Conservation (phyloP, 2,329 filamentous ascomycete genomes). For the Cytospora mali region DNA sequence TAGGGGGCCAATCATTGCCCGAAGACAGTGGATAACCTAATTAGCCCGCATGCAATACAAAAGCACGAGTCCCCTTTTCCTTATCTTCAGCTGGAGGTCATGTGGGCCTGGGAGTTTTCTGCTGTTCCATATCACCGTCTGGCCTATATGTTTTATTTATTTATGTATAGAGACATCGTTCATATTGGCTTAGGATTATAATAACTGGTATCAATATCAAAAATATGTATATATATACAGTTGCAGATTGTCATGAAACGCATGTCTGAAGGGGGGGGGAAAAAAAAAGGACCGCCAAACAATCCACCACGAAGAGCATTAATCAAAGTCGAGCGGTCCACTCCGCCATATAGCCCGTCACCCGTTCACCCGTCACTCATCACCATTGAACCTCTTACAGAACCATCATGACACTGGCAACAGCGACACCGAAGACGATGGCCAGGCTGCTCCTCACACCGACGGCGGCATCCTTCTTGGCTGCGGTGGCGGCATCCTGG, state of each 20-base stretch:
- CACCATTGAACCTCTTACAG: constrained; percentile 11
- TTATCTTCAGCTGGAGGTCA: too few species aligned
- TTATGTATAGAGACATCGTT: neutral
- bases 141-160: neutral
- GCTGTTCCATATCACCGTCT: neutral
- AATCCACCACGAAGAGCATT: neutral
- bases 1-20: too few species aligned
- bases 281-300: neutral
- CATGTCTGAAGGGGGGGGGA: too few species aligned
- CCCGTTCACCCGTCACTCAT: neutral
- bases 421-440: constrained; percentile 8
- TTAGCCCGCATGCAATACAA: too few species aligned
- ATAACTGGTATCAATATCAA: neutral
- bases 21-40: too few species aligned
- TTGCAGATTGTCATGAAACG: neutral
- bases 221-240: neutral
- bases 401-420: constrained; percentile 20
- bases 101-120: neutral
- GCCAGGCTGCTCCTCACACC: constrained; percentile 21
- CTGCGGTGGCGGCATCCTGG: constrained; percentile 19
- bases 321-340: neutral
- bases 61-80: too few species aligned
- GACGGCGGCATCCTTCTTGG: constrained; percentile 13
- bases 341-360: neutral
- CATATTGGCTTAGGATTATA: neutral